Percentiles rank a stretch among this genome's conserved stretches.
Conservation (phyloP, 2,329 filamentous ascomycete species). For the Coniosporium tulheliwenetii region DNA sequence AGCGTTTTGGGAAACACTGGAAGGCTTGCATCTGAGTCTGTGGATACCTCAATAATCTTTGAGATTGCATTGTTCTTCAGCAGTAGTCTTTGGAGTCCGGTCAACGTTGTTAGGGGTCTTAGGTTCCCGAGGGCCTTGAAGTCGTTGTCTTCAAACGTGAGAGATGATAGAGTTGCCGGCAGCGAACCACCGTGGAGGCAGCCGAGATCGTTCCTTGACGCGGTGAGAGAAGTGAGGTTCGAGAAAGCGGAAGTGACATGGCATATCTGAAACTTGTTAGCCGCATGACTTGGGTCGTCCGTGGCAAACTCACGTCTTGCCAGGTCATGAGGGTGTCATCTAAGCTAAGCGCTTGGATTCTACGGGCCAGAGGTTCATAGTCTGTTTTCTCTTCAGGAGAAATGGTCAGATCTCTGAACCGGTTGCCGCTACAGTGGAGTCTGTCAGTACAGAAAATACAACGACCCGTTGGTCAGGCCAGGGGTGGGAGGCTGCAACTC, state of each 20-base stretch:
- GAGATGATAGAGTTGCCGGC: constrained; percentile 37
- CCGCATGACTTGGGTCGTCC: neutral
- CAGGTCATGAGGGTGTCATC: constrained; percentile 29
- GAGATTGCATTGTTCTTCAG: constrained; percentile 65
- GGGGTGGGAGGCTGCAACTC: constrained; percentile 14
- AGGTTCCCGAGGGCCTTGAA: constrained; percentile 46
- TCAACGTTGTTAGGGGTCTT: constrained; percentile 42
- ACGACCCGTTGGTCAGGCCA: neutral
- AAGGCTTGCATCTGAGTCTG: neutral
- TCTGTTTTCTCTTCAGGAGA: constrained; percentile 4
- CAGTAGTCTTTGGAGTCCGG: constrained; percentile 31
- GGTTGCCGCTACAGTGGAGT: constrained; percentile 54
- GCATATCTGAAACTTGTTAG: constrained; percentile 12
- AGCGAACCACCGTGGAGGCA: constrained; percentile 21
- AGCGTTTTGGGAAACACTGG: constrained; percentile 16
- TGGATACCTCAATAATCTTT: constrained; percentile 12
- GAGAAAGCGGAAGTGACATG: constrained; percentile 34
- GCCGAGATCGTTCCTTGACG: constrained; percentile 21
- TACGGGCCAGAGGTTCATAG: neutral
- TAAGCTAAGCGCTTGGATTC: constrained; percentile 28
- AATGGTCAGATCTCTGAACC: constrained; percentile 32
- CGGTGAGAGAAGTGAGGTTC: constrained; percentile 36
- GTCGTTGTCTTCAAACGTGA: constrained; percentile 59
- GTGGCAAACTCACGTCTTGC: constrained; percentile 12
- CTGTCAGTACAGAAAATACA: constrained; percentile 1